Base-by-base conservation (phyloP, 352 stramenopile species). In the Globisporangium orthogonon region DNA sequence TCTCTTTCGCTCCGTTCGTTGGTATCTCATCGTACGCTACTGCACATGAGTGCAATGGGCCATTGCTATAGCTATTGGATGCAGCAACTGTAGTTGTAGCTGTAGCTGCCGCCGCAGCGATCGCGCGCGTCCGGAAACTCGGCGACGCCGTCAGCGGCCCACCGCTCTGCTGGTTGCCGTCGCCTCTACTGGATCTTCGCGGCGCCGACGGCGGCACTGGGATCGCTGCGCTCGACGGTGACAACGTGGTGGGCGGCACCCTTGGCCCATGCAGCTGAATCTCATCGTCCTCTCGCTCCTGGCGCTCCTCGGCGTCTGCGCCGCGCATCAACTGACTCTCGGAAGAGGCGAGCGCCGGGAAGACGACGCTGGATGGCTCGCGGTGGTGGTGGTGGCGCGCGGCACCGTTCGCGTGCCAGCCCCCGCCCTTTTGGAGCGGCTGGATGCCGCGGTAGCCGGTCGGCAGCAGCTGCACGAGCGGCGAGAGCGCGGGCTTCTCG, bases 381-480 rank as follows among this genome's bases (percentile, higher is more conserved):
- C 76, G 66, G 11, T 55, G 46, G 0, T 61, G 52, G 11, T 55
- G 46, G 0, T 61, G 52, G 1, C 67, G 62, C 28, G 65, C 54
- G 50, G 23, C 65, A 9, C 79, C 79, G 33, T 89, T 89, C 51
- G 66, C 65, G 58, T 87, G 79, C 77, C 79, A 89, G 10, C 75
- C 75, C 62, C 78, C 67, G 51, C 76, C 79, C 30, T 78, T 81
- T 33, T 85, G 76, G 63, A 89, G 78, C 9, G 73, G 79, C 47
- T 87, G 75, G n/a, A 89, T 74, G 52, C 87, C 75, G 43, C 77
- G 75, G 54, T 87, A 87, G 0, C 79, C 79, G 2, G 71, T 87
- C 2, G 79, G 77, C 39, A 87, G 54, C 1, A 86, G 58, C 31
- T 78, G 72, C 30, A 84, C 72, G 41, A 87, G 71, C n/a, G 79